phyloP scores from a whole-genome alignment of 164 flowering plant species.

The Akebia trifoliata region DNA sequence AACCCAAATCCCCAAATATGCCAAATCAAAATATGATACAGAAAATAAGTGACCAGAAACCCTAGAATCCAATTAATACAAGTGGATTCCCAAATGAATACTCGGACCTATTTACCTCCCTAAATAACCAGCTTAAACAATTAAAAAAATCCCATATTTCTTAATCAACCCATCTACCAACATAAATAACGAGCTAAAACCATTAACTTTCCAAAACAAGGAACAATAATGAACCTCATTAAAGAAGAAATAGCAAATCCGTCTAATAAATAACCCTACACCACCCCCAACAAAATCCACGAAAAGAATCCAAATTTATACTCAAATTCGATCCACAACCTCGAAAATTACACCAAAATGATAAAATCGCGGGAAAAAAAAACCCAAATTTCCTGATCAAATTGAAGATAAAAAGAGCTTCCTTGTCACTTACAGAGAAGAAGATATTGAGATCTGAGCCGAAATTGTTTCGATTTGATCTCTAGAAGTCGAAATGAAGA shows the following conservation, averaged over 20 bases:
- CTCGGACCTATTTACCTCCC: too few species aligned
- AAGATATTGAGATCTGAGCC: background rate
- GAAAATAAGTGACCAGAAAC: background rate
- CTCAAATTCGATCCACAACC: background rate
- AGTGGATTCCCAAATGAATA: conserved; percentile 4
- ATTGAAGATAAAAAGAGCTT: background rate
- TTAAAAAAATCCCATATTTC: background rate
- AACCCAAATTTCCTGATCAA: background rate
- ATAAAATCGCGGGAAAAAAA: background rate
- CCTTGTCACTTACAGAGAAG: conserved; percentile 4
- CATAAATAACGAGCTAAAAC: background rate
- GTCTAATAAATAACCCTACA: background rate
- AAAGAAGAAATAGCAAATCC: background rate
- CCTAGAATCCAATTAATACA: background rate
- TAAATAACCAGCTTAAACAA: background rate
- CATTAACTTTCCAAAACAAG: background rate
- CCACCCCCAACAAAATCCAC: background rate
- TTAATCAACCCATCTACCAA: background rate
- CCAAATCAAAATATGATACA: background rate
- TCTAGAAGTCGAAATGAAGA: background rate
- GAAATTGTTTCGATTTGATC: background rate
- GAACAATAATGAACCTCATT: background rate
- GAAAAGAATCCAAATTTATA: background rate
- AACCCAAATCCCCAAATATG: too few species aligned
- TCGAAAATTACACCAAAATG: background rate